A percentile compares a stretch with the other conserved stretches of the same genome.
Conservation (phyloP, 2,329 filamentous ascomycete species). For the Lecanicillium sp. region DNA sequence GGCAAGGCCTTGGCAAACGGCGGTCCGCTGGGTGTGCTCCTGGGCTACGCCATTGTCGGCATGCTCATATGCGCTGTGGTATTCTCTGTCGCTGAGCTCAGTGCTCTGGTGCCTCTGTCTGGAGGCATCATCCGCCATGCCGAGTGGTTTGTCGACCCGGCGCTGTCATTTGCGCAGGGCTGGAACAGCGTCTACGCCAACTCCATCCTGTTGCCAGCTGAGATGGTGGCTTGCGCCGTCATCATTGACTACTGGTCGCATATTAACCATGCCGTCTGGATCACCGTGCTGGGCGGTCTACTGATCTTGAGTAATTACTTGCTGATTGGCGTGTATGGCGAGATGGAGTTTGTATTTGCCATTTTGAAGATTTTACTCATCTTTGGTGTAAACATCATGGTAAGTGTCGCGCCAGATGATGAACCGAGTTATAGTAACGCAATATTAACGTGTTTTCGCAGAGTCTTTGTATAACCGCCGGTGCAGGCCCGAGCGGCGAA, state of each 20-base stretch:
- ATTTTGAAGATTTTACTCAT: conserved; percentile 51
- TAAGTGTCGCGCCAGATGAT: conserved; percentile 13
- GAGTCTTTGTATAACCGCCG: conserved; percentile 47
- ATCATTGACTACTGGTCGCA: conserved; percentile 36
- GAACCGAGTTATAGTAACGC: too few relatives aligned
- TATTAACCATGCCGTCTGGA: conserved; percentile 47
- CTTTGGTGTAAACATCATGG: conserved; percentile 57
- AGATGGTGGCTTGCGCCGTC: conserved; percentile 44
- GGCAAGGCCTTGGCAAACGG: conserved; percentile 52
- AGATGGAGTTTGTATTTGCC: conserved; percentile 51
- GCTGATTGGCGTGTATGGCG: conserved; percentile 49
- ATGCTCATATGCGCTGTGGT: conserved; percentile 40
- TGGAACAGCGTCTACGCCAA: conserved; percentile 45
- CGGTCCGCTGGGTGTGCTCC: conserved; percentile 42
- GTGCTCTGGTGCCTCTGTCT: conserved; percentile 52
- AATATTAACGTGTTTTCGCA: background rate
- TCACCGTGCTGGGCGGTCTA: conserved; percentile 45
- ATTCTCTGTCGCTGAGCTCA: conserved; percentile 52
- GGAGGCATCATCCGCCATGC: conserved; percentile 57
- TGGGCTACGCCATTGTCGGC: conserved; percentile 48
- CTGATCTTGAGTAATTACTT: conserved; percentile 46
- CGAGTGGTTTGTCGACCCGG: conserved; percentile 51
- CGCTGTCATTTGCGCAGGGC: conserved; percentile 43
- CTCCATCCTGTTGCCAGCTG: conserved; percentile 43
- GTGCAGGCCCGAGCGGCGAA: conserved; percentile 46